A percentile compares a stretch with the other conserved stretches of the same genome.
phyloP scores from a whole-genome alignment of 2,329 filamentous ascomycete species.

The Zasmidium citrigriseum region DNA sequence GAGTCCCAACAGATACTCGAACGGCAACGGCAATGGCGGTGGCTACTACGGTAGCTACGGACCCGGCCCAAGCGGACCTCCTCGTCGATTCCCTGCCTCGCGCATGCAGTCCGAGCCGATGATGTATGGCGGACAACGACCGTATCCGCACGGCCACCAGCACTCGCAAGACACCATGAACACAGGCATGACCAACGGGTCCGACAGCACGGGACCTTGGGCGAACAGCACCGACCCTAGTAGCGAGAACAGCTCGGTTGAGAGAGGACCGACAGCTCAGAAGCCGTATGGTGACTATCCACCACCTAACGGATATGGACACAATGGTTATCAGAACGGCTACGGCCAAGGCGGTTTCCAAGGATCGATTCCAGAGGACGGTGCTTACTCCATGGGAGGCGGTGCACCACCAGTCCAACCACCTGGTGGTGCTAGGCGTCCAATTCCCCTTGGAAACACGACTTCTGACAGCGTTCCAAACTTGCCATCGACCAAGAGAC shows the following conservation, averaged over 20 bases:
- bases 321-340: constrained; percentile 32
- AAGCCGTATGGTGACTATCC: constrained; percentile 43
- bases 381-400: constrained; percentile 19
- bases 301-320: constrained; percentile 63
- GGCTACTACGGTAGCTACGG: constrained; percentile 43
- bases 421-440: constrained; percentile 31
- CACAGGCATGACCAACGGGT: constrained; percentile 72
- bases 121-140: constrained; percentile 36
- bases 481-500: constrained; percentile 27
- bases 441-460: constrained; percentile 31
- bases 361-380: constrained; percentile 44
- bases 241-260: constrained; percentile 90
- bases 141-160: constrained; percentile 61
- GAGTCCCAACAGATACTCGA: constrained; percentile 27
- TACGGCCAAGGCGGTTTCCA: constrained; percentile 38
- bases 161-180: constrained; percentile 85
- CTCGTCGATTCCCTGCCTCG: constrained; percentile 40
- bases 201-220: constrained; percentile 68
- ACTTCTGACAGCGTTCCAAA: constrained; percentile 11
- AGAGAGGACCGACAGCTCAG: constrained; percentile 46
- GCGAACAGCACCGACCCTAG: constrained; percentile 86
- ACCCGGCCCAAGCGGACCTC: constrained; percentile 33
- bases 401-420: constrained; percentile 25
- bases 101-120: constrained; percentile 49
- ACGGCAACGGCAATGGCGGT: constrained; percentile 33